Percentiles rank a stretch among this genome's conserved stretches.
These are phyloP conservation scores for Podospora sp. DNA, from an alignment of 495 filamentous ascomycete species.

Conservation along the genomic window DNA sequence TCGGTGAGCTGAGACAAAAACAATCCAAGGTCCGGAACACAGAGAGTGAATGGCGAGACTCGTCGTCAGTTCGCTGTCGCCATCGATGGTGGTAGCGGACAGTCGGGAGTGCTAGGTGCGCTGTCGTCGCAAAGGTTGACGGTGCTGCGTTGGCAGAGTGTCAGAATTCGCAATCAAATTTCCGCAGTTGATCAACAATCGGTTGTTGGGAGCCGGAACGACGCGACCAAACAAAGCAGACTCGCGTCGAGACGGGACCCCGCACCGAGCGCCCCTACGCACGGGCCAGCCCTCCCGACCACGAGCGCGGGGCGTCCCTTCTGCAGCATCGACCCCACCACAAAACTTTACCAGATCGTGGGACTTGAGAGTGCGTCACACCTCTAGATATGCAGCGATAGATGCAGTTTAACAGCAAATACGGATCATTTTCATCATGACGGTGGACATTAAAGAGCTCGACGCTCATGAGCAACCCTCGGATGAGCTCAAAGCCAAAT, in stretches of 20 bases:
- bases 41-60: background rate
- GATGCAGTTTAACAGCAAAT: background rate
- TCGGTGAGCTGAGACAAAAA: background rate
- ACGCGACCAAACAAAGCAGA: slow-evolving; percentile 30
- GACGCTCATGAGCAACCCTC: slow-evolving; percentile 74
- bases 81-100: background rate
- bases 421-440: slow-evolving; percentile 31
- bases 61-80: slow-evolving; percentile 1
- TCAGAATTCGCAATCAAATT: slow-evolving; percentile 30
- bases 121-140: background rate
- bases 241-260: slow-evolving; percentile 22
- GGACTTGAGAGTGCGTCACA: slow-evolving; percentile 6
- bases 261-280: background rate
- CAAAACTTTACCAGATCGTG: slow-evolving; percentile 6
- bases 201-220: slow-evolving; percentile 20
- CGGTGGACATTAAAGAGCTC: slow-evolving; percentile 50
- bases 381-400: background rate
- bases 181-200: slow-evolving; percentile 34
- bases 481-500: slow-evolving; percentile 60
- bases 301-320: background rate
- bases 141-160: slow-evolving; percentile 13
- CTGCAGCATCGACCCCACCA: slow-evolving; percentile 8
- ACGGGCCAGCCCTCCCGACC: background rate
- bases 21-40: background rate
- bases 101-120: background rate